Conservation (phyloP, 176 grass and related monocot species). For the Eleusine coracana region DNA sequence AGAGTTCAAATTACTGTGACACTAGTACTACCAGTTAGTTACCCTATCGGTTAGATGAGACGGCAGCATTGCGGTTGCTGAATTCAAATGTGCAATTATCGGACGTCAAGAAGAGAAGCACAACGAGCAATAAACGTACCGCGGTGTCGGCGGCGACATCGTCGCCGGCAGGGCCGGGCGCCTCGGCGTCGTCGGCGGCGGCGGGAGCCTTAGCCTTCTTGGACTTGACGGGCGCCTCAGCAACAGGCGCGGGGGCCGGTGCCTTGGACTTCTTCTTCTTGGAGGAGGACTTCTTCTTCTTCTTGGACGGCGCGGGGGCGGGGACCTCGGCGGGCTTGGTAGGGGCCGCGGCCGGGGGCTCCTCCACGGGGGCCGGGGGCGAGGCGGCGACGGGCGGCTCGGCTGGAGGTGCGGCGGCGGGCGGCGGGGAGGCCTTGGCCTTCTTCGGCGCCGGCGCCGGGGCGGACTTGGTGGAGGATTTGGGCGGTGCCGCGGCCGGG, state of each 20-base stretch:
- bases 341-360: conserved; percentile 32
- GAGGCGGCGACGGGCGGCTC: conserved; percentile 22
- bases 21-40: background rate
- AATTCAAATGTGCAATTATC: background rate
- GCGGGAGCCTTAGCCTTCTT: conserved; percentile 50
- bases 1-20: background rate
- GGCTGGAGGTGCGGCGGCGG: background rate
- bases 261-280: conserved; percentile 69
- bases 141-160: conserved; percentile 34
- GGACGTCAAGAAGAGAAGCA: background rate
- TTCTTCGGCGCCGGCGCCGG: conserved; percentile 27
- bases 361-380: conserved; percentile 22
- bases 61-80: background rate
- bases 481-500: conserved; percentile 46
- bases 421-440: conserved; percentile 33
- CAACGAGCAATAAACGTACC: conserved; percentile 20
- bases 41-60: background rate
- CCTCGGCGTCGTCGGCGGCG: background rate
- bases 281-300: conserved; percentile 46
- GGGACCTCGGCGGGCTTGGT: conserved; percentile 52
- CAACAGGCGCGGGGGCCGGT: conserved; percentile 48
- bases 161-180: conserved; percentile 43
- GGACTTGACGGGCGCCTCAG: conserved; percentile 24
- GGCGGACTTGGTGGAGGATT: conserved; percentile 32
- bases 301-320: conserved; percentile 61